Conservation (phyloP, 2,329 filamentous ascomycete species). For the Botrytis medusae region DNA sequence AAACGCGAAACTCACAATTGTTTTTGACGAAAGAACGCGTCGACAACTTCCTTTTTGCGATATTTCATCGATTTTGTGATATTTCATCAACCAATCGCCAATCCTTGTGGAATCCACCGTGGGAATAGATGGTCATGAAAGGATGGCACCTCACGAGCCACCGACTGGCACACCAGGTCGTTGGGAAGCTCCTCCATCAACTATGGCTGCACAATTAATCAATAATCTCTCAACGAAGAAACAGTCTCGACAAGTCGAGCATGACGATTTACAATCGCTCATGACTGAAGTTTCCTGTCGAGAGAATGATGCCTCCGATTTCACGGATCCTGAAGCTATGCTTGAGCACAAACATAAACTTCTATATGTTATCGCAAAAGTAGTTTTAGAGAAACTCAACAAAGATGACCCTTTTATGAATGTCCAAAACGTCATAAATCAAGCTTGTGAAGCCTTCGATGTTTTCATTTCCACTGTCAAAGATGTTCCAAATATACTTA, state of each 20-base stretch:
- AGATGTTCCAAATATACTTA: constrained; percentile 70
- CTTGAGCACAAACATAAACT: constrained; percentile 79
- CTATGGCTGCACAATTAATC: constrained; percentile 83
- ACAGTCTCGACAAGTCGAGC: constrained; percentile 63
- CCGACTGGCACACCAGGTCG: constrained; percentile 17
- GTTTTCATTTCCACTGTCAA: constrained; percentile 74
- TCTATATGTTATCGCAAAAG: constrained; percentile 78
- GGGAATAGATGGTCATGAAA: constrained; percentile 28
- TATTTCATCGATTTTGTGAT: not conserved
- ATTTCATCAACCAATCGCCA: constrained; percentile 1
- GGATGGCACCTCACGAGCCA: constrained; percentile 30
- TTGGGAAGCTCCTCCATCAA: constrained; percentile 62
- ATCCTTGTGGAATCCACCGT: not conserved
- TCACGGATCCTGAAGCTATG: constrained; percentile 59
- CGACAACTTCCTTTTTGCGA: constrained; percentile 1
- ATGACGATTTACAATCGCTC: constrained; percentile 73
- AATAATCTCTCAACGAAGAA: constrained; percentile 70
- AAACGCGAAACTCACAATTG: not conserved
- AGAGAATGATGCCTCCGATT: constrained; percentile 53
- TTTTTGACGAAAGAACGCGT: constrained; percentile 11
- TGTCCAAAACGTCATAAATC: constrained; percentile 54
- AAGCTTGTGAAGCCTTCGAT: constrained; percentile 70
- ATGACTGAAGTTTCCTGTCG: constrained; percentile 58
- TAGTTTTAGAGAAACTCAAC: constrained; percentile 69
- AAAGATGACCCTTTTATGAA: constrained; percentile 66